Conservation (phyloP, 768 basidiomycete genomes). For the Collybia sp. region DNA sequence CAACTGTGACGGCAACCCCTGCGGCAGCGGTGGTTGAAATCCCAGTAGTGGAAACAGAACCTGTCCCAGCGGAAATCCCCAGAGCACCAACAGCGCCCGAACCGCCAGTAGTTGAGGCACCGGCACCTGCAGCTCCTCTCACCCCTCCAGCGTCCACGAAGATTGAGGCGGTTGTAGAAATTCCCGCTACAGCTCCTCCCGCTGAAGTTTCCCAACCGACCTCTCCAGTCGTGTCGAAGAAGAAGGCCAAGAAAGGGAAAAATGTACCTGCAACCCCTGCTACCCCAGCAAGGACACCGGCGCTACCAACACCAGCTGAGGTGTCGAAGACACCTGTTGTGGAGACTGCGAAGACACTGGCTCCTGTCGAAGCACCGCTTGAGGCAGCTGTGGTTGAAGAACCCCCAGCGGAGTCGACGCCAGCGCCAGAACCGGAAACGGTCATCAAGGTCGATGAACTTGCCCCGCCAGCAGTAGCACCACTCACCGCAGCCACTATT, state of each 20-base stretch:
- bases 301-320: no score
- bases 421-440: no score
- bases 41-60: not conserved
- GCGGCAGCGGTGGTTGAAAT: not conserved
- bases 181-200: not conserved
- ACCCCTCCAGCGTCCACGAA: not conserved
- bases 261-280: not conserved
- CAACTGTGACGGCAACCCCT: constrained; percentile 5
- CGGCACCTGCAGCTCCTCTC: not conserved
- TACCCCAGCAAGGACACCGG: no score
- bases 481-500: not conserved
- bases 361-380: no score
- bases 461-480: not conserved
- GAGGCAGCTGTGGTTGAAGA: no score
- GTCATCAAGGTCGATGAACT: no score
- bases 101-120: not conserved
- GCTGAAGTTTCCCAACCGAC: not conserved
- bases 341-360: no score
- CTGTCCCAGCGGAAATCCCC: not conserved
- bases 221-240: not conserved
- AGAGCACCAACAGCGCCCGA: not conserved
- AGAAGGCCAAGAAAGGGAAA: not conserved
- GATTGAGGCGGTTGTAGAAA: not conserved
- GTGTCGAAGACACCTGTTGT: no score
- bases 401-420: no score